These are phyloP conservation scores for Penicillium tannophilum DNA, from an alignment of 495 filamentous ascomycete species.

Conservation along the genomic window DNA sequence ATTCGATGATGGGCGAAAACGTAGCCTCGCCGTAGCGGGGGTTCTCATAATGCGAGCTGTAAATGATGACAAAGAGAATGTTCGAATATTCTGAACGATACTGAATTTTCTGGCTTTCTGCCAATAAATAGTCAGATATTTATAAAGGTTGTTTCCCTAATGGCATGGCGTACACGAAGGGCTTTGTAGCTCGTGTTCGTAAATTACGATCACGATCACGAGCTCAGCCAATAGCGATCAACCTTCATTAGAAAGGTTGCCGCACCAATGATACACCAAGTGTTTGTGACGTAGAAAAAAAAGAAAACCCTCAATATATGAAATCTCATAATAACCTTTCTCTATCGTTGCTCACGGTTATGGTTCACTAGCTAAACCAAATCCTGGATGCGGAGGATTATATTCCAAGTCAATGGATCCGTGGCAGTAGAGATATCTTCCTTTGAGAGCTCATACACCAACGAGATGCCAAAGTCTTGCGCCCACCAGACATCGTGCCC, in stretches of 20 bases:
- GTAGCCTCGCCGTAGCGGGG: neutral
- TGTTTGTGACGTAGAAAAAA: too few species aligned
- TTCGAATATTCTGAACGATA: neutral
- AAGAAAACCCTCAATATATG: too few species aligned
- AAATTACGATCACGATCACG: constrained; percentile 12
- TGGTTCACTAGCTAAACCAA: neutral
- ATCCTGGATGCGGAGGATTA: neutral
- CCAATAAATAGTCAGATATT: neutral
- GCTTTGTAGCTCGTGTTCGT: constrained; percentile 8
- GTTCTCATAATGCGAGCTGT: neutral
- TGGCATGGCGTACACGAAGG: neutral
- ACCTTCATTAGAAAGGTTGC: neutral
- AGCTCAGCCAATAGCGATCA: constrained; percentile 3
- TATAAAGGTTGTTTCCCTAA: neutral
- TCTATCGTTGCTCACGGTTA: neutral
- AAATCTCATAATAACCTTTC: neutral
- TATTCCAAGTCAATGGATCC: neutral
- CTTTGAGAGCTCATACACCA: constrained; percentile 8
- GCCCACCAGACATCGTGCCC: constrained; percentile 8
- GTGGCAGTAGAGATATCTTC: neutral
- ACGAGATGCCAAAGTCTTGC: constrained; percentile 1
- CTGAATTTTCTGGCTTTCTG: neutral
- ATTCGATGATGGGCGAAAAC: neutral
- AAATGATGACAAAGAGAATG: neutral
- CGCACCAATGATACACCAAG: too few species aligned